Percentiles rank a stretch among this genome's conserved stretches.
Evolutionary conservation across 305 asterid genomes (phyloP).

Genomic region (Striga hermonthica): DNA sequence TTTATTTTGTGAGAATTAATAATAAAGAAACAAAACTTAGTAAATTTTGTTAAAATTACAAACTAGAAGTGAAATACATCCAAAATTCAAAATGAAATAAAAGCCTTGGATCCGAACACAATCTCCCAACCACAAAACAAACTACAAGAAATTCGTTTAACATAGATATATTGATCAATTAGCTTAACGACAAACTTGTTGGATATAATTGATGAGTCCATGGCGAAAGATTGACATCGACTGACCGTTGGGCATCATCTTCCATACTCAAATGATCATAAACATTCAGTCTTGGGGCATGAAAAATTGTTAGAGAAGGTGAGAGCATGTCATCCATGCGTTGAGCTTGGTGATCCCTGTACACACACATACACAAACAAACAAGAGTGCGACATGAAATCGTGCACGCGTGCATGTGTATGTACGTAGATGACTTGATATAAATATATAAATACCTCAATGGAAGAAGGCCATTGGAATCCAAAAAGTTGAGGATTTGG

Average conservation of each 20-base stretch:
- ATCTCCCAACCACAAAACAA: not conserved
- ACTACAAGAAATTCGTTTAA: not conserved
- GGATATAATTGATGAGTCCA: slow-evolving; percentile 64
- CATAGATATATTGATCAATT: not conserved
- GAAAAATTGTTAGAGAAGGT: slow-evolving; percentile 46
- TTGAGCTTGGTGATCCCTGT: slow-evolving; percentile 45
- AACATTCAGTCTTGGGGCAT: slow-evolving; percentile 39
- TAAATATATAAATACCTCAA: slow-evolving; percentile 41
- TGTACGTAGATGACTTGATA: not conserved
- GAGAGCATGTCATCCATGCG: slow-evolving; percentile 45
- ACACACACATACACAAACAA: not conserved
- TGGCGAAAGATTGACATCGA: slow-evolving; percentile 64
- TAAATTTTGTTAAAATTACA: too few species aligned
- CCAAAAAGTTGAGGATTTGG: slow-evolving; percentile 69
- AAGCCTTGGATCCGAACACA: not conserved
- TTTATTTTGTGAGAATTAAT: too few species aligned
- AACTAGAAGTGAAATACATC: too few species aligned
- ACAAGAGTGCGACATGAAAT: not conserved
- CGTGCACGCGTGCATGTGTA: not conserved
- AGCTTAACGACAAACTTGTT: slow-evolving; percentile 38
- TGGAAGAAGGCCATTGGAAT: slow-evolving; percentile 60
- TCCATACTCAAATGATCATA: slow-evolving; percentile 50
- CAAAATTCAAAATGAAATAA: not conserved
- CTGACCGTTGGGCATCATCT: slow-evolving; percentile 48
- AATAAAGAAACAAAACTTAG: too few species aligned